phyloP scores from a whole-genome alignment of 257 asterid genomes.

The Primulina tabacum region DNA sequence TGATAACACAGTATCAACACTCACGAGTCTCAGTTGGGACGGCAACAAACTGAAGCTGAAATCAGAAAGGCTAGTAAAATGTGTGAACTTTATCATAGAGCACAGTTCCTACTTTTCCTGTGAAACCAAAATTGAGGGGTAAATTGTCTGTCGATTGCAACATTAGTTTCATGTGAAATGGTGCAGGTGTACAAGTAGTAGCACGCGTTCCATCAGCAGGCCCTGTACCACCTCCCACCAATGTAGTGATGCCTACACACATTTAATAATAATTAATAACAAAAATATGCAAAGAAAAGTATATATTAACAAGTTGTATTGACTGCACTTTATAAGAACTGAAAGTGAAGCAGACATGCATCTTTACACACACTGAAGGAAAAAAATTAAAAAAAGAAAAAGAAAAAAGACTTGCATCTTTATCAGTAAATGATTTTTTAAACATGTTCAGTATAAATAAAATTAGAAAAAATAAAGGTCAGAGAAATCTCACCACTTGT shows the following conservation, averaged over 20 bases:
- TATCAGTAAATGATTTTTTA: not conserved
- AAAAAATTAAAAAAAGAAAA: no score
- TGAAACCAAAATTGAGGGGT: constrained; percentile 95
- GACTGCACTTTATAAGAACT: not conserved
- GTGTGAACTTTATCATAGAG: constrained; percentile 5
- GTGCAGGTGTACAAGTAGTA: constrained; percentile 94
- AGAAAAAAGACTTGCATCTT: not conserved
- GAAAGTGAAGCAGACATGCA: no score
- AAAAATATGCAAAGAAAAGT: constrained; percentile 9
- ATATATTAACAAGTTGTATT: constrained; percentile 6
- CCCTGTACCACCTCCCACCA: constrained; percentile 99
- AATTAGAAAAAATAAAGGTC: constrained; percentile 14
- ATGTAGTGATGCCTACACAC: constrained; percentile 70
- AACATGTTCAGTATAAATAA: not conserved
- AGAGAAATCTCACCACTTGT: constrained; percentile 74
- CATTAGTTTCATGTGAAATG: constrained; percentile 83
- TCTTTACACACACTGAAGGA: no score
- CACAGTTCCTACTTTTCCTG: constrained; percentile 69
- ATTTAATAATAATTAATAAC: constrained; percentile 6
- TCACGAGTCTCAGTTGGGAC: constrained; percentile 4
- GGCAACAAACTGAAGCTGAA: constrained; percentile 7
- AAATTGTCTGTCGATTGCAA: constrained; percentile 85
- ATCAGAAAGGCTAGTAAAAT: constrained; percentile 8
- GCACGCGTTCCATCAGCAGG: constrained; percentile 98
- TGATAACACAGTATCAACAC: not conserved